Base-by-base conservation (phyloP, 148 eudicot genomes). In the Oxyria digyna region DNA sequence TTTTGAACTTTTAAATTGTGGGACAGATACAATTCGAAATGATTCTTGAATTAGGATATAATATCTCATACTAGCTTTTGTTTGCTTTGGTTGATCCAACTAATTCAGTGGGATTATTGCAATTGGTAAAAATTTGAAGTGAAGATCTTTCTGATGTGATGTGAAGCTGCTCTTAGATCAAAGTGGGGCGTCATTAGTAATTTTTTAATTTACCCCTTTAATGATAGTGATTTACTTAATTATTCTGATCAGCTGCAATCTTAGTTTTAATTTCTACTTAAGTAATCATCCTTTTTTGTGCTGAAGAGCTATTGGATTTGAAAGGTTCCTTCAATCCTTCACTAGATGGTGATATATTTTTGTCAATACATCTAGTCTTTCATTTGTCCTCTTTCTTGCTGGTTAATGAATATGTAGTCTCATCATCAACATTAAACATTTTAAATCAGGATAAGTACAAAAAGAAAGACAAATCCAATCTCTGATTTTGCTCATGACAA, bases 141-240 rank as follows among this genome's bases (percentile, higher is more conserved):
- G 65, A 29, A 38, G 65, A 59, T 59, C 65, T 59, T 59, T 59
- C 37, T 59, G 65, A 59, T 59, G 65, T 59, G 65, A 59, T 59
- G 65, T 37, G 65, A 31, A 59, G 65, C 65, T 20, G 65, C 37
- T 59, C 18, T 29, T 59, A 59, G 65, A 59, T 59, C 65, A 59
- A 59, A 59, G 65, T 59, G 65, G 65, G 65, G 65, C 65, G 65
- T 31, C 24, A 38, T 27, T 59, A 59, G 31, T 59, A 59, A 29
- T 3, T 59, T 59, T 29, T 59, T 29, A 59, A 59, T 59, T 15
- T 59, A 59, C 37, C 38, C 27, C 35, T 38, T 59, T 13, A 29
- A 29, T 59, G 37, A 13, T 27, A 27, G 65, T 59, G 20, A 59
- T 38, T 59, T 3, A 59, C 37, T 31, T 59, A 14, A 29, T 59